These are phyloP conservation scores for Tulasnella sp. DNA, from an alignment of 768 basidiomycete species.

Conservation along the genomic window DNA sequence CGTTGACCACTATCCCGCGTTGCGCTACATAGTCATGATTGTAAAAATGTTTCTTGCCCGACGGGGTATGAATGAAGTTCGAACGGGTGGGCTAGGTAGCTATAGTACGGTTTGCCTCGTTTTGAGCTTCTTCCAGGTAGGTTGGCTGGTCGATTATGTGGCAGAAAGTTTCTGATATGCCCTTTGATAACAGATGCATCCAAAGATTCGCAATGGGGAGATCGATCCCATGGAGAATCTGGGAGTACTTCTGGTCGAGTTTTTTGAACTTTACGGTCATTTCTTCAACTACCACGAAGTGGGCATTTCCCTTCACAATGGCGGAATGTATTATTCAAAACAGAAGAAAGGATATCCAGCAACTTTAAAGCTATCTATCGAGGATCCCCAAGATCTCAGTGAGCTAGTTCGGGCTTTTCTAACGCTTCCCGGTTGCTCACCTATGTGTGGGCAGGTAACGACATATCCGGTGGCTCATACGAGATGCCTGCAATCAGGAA, in stretches of 20 bases:
- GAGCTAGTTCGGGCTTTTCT: slow-evolving; percentile 40
- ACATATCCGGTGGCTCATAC: slow-evolving; percentile 87
- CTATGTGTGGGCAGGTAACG: slow-evolving; percentile 61
- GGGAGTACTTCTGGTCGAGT: slow-evolving; percentile 93
- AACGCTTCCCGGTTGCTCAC: not conserved
- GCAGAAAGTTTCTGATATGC: not conserved
- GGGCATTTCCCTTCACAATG: slow-evolving; percentile 82
- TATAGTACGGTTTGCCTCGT: slow-evolving; percentile 93
- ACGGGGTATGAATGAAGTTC: slow-evolving; percentile 96
- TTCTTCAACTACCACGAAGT: slow-evolving; percentile 89
- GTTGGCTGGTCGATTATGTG: slow-evolving; percentile 28
- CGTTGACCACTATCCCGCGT: slow-evolving; percentile 67
- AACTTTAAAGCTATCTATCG: slow-evolving; percentile 68
- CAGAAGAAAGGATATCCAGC: slow-evolving; percentile 73
- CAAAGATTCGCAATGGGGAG: slow-evolving; percentile 83
- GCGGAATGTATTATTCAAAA: slow-evolving; percentile 88
- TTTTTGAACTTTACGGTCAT: slow-evolving; percentile 91
- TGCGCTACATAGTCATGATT: slow-evolving; percentile 80
- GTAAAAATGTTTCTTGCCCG: slow-evolving; percentile 88
- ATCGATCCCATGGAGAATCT: slow-evolving; percentile 85
- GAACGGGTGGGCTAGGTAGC: slow-evolving; percentile 88
- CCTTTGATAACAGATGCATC: slow-evolving; percentile 67
- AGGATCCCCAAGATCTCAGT: slow-evolving; percentile 91
- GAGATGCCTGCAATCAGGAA: slow-evolving; percentile 75
- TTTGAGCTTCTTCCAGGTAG: slow-evolving; percentile 85